Percentiles rank a stretch among this genome's conserved stretches.
These are phyloP conservation scores for Aspergillus mulundensis DNA, from an alignment of 495 filamentous ascomycete genomes.

Conservation along the genomic window DNA sequence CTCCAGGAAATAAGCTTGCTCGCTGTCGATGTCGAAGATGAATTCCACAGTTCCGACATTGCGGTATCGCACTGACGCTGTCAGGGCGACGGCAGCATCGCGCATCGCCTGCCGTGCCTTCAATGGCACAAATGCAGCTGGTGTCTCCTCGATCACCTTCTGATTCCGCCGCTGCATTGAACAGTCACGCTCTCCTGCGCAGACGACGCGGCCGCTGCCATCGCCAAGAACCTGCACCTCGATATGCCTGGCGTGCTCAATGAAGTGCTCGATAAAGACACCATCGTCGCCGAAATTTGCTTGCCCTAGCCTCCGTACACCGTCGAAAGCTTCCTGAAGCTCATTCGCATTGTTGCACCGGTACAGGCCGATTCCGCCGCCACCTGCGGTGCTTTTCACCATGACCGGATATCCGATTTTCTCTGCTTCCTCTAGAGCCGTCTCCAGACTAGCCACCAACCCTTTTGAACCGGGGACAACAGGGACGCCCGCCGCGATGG, in stretches of 20 bases:
- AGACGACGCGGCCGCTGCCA: constrained; percentile 42
- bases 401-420: constrained; percentile 53
- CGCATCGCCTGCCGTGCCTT: constrained; percentile 11
- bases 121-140: constrained; percentile 22
- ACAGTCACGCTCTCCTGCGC: constrained; percentile 57
- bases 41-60: constrained; percentile 60
- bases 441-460: constrained; percentile 1
- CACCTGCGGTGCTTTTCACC: constrained; percentile 52
- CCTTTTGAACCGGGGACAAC: constrained; percentile 43
- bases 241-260: constrained; percentile 26
- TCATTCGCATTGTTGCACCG: no score
- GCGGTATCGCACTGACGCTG: constrained; percentile 43
- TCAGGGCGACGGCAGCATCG: constrained; percentile 39
- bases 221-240: constrained; percentile 60
- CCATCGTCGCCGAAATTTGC: constrained; percentile 48
- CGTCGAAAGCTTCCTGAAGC: constrained; percentile 40
- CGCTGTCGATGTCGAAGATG: constrained; percentile 51
- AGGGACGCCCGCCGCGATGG: constrained; percentile 50
- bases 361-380: constrained; percentile 31
- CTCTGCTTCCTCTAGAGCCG: constrained; percentile 38
- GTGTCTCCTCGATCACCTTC: constrained; percentile 51
- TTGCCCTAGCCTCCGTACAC: constrained; percentile 33
- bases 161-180: constrained; percentile 55
- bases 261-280: constrained; percentile 33
- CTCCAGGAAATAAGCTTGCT: constrained; percentile 60